phyloP scores from a whole-genome alignment of 2,329 filamentous ascomycete genomes.

The Colletotrichum sp. region DNA sequence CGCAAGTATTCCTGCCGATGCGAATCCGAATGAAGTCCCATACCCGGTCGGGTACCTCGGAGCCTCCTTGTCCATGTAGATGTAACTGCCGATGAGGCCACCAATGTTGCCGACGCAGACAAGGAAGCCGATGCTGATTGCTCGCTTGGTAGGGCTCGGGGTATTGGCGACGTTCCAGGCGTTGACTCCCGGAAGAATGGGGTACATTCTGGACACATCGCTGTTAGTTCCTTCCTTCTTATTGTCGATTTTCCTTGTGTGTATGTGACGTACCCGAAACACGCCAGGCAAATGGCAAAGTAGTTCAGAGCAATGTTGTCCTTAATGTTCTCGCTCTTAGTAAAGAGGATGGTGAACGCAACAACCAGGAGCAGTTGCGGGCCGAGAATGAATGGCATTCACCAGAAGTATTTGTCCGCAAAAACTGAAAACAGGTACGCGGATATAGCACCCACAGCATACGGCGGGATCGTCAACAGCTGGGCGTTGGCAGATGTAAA shows the following conservation, averaged over 20 bases:
- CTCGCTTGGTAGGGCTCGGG: slow-evolving; percentile 40
- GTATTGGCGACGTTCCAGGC: slow-evolving; percentile 47
- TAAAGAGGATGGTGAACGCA: slow-evolving; percentile 39
- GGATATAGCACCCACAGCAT: slow-evolving; percentile 36
- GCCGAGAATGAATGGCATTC: slow-evolving; percentile 41
- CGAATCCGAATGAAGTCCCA: slow-evolving; percentile 12
- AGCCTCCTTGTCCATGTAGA: slow-evolving; percentile 20
- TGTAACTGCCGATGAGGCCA: slow-evolving; percentile 30
- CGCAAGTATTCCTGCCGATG: slow-evolving; percentile 18
- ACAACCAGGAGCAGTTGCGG: slow-evolving; percentile 38
- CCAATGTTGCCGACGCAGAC: slow-evolving; percentile 44
- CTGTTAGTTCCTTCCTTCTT: not conserved
- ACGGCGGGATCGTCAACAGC: slow-evolving; percentile 39
- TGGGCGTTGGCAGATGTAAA: slow-evolving; percentile 37
- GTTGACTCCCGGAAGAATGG: slow-evolving; percentile 43
- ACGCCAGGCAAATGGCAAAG: slow-evolving; percentile 48
- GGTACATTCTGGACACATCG: slow-evolving; percentile 39
- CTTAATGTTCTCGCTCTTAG: slow-evolving; percentile 38
- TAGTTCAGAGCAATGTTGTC: slow-evolving; percentile 45
- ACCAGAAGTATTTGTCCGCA: slow-evolving; percentile 40
- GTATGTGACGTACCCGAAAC: slow-evolving; percentile 26
- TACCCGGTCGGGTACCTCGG: slow-evolving; percentile 21
- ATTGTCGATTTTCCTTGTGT: not conserved
- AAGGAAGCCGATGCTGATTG: slow-evolving; percentile 44
- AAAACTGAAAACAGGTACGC: slow-evolving; percentile 35